Base-by-base conservation (phyloP, 192 early-diverging fungal species). In the Diversispora eburnea region DNA sequence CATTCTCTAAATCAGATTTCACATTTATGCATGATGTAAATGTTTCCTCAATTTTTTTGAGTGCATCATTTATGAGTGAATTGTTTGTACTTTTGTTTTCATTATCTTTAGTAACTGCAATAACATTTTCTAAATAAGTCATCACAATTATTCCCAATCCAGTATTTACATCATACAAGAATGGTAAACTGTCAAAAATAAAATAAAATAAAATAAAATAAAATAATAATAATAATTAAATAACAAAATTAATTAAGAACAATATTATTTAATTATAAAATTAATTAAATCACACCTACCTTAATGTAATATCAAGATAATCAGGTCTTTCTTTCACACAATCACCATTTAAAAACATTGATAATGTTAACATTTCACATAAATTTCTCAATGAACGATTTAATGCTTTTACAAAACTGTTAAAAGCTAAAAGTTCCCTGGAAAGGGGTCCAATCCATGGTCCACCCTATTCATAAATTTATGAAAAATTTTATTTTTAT, bases 361-460 rank as follows among this genome's bases (percentile, higher is more conserved):
- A 80, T 8, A 90, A 72, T 3, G 82, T 79, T 9, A 86, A 66
- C 73, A 88, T 84, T 72, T 90, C 89, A 57, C 81, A 77, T 56
- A 90, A 46, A 56, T 88, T 89, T 55, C 89, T 82, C 33, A 86
- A 81, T 22, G 83, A 82, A n/a, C 87, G 84, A 46, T 81, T 87
- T 33, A 89, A 60, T 0, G 84, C 77, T 67, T 88, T 87, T n/a
- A 81, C 86, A 60, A 90, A 83, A 76, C 90, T 91, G 79, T 85
- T 87, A 80, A 92, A 92, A 13, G 84, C 88, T 42, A 94, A 79
- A 49, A 92, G 71, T 64, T 94, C 91, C 43, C 90, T 84, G 79
- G 79, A 89, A 62, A 89, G 80, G 6, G 86, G 84, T 10, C 84
- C 92, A 70, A 81, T 75, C 85, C 85, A 88, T 33, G 77, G 61